Conservation (phyloP, 805 yeast species). For the Tetrapisispora pingtungensis region DNA sequence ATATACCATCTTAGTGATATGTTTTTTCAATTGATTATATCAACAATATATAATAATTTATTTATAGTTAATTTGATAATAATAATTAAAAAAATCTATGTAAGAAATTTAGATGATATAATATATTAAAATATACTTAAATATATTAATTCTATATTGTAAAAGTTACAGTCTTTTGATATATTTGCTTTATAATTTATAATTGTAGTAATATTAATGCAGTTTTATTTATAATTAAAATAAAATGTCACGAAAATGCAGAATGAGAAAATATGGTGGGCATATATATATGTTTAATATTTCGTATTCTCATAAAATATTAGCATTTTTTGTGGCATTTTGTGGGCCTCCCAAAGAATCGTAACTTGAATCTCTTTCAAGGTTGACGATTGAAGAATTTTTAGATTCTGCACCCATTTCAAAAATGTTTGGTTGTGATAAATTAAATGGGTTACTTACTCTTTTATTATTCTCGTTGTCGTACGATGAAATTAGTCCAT, state of each 20-base stretch:
- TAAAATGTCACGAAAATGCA: neutral
- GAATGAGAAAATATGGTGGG: no score
- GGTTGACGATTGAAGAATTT: constrained; percentile 1
- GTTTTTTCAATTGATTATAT: no score
- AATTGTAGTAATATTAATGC: neutral
- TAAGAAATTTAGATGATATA: neutral
- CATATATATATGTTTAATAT: no score
- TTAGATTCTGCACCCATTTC: constrained; percentile 5
- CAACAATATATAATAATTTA: no score
- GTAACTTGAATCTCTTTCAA: constrained; percentile 16
- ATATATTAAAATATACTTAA: no score
- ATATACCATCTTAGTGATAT: no score
- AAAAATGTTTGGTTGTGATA: constrained; percentile 8
- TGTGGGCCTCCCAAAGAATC: constrained; percentile 11
- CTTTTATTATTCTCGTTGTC: constrained; percentile 10
- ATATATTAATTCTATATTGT: no score
- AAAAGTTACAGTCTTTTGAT: neutral
- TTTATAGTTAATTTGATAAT: no score
- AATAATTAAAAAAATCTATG: no score
- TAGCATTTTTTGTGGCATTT: constrained; percentile 9
- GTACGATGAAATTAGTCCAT: constrained; percentile 22
- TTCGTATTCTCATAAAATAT: constrained; percentile 5
- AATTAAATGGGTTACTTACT: constrained; percentile 3
- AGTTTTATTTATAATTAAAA: neutral
- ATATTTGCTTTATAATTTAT: no score